These are phyloP conservation scores for Trichoderma endophyticum DNA, from an alignment of 2,329 filamentous ascomycete genomes.

Conservation along the genomic window DNA sequence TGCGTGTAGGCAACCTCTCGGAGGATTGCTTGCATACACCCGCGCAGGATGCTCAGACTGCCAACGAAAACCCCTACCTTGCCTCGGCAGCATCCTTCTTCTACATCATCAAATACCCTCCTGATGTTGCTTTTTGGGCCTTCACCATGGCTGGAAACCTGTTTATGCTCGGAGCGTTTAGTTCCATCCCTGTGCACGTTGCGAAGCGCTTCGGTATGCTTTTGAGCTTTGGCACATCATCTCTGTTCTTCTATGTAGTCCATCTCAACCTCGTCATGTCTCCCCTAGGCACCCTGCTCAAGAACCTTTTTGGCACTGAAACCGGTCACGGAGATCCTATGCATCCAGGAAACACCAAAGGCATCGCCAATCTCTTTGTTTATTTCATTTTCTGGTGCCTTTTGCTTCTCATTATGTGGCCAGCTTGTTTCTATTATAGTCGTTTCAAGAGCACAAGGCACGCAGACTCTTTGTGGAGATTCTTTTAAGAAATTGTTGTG, in stretches of 20 bases:
- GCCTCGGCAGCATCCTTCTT: conserved; percentile 42
- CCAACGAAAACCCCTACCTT: conserved; percentile 40
- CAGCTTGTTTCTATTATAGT: conserved; percentile 41
- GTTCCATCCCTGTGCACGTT: conserved; percentile 31
- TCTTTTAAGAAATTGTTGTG: conserved; percentile 34
- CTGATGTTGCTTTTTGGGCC: conserved; percentile 45
- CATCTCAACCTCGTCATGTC: conserved; percentile 35
- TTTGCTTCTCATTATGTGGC: conserved; percentile 39
- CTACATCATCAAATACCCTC: conserved; percentile 47
- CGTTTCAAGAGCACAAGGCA: conserved; percentile 41
- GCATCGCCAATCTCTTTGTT: conserved; percentile 37
- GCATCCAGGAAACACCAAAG: conserved; percentile 27
- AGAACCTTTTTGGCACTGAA: conserved; percentile 35
- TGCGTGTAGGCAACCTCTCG: conserved; percentile 44
- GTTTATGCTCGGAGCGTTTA: conserved; percentile 38
- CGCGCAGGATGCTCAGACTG: conserved; percentile 31
- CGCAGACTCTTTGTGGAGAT: conserved; percentile 45
- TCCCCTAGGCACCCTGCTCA: conserved; percentile 25
- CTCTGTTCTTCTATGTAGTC: conserved; percentile 45
- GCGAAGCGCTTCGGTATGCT: conserved; percentile 35
- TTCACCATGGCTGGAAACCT: conserved; percentile 40
- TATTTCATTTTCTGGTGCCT: conserved; percentile 38
- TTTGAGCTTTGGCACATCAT: conserved; percentile 44
- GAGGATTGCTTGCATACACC: conserved; percentile 41
- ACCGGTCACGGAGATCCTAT: conserved; percentile 28